Conservation (phyloP, 2,329 filamentous ascomycete genomes). For the Ceratocystiopsis brevicomis region DNA sequence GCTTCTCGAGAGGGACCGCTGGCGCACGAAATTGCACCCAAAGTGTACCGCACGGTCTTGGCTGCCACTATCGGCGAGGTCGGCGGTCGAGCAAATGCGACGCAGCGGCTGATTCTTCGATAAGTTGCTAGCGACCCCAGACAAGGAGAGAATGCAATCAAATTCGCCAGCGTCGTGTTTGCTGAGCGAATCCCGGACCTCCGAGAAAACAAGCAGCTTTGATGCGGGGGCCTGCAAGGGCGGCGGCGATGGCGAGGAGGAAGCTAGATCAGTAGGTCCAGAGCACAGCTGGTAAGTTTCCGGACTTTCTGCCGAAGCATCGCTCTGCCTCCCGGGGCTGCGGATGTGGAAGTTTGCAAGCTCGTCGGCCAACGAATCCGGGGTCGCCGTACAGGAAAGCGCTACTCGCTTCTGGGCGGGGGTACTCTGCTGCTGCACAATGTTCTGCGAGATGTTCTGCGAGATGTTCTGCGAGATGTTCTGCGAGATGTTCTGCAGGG, state of each 20-base stretch:
- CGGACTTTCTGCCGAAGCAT: too few relatives aligned
- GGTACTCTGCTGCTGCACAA: too few relatives aligned
- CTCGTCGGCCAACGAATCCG: constrained; percentile 16
- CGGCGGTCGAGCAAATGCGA: constrained; percentile 3
- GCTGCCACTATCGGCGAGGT: constrained; percentile 1
- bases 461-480: background rate
- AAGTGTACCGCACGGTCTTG: constrained; percentile 20
- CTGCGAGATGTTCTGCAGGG: constrained; percentile 3
- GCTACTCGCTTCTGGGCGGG: too few relatives aligned
- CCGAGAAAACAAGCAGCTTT: background rate
- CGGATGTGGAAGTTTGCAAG: constrained; percentile 17
- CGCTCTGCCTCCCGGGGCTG: constrained; percentile 3
- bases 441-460: constrained; percentile 2
- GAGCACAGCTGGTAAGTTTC: background rate
- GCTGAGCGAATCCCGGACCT: constrained; percentile 3
- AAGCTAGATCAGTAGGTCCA: background rate
- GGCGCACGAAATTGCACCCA: constrained; percentile 33
- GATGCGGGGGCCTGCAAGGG: background rate
- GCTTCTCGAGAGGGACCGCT: constrained; percentile 14
- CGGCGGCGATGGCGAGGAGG: background rate
- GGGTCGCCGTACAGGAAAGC: background rate
- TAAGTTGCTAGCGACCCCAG: constrained; percentile 7
- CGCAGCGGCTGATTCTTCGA: constrained; percentile 1
- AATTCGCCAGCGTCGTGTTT: constrained; percentile 30
- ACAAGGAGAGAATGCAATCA: constrained; percentile 28